Conservation (phyloP, 2,329 filamentous ascomycete species). For the Periglandula ipomoeae region DNA sequence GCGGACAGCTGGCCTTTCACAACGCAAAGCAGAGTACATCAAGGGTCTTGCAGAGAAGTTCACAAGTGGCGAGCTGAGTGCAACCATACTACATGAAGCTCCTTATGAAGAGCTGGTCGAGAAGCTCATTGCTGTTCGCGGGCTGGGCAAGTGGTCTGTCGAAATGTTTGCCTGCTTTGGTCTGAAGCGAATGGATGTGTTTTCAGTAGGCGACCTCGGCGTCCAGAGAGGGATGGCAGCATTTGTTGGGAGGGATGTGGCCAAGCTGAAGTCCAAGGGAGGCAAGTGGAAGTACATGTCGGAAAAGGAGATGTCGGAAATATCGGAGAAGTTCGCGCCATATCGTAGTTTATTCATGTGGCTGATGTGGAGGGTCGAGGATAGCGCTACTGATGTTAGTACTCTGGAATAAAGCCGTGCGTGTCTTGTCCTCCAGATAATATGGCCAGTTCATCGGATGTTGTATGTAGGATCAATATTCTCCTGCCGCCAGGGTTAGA, state of each 20-base stretch:
- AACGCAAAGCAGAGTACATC: constrained; percentile 94
- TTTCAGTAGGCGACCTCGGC: constrained; percentile 83
- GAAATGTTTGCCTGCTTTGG: constrained; percentile 98
- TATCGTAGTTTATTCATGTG: constrained; percentile 95
- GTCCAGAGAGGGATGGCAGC: constrained; percentile 93
- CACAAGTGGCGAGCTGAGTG: constrained; percentile 60
- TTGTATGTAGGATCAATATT: background rate
- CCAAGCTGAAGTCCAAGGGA: constrained; percentile 68
- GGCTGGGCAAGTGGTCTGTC: constrained; percentile 82
- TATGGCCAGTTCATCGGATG: background rate
- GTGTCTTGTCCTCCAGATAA: background rate
- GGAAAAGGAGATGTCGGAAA: constrained; percentile 82
- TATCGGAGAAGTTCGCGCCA: constrained; percentile 70
- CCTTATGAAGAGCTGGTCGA: constrained; percentile 80
- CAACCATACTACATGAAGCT: constrained; percentile 65
- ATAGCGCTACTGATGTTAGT: constrained; percentile 56
- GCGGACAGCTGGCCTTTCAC: constrained; percentile 78
- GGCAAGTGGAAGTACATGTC: constrained; percentile 98
- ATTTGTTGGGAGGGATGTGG: constrained; percentile 73
- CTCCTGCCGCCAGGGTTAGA: too few relatives aligned
- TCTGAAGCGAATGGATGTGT: constrained; percentile 91
- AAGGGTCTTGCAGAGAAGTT: constrained; percentile 80
- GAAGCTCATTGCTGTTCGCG: constrained; percentile 74
- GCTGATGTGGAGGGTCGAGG: constrained; percentile 90
- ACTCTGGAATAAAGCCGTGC: constrained; percentile 35